Evolutionary conservation across 169 alveolate species (phyloP).

Genomic region (Cystoisospora suis): DNA sequence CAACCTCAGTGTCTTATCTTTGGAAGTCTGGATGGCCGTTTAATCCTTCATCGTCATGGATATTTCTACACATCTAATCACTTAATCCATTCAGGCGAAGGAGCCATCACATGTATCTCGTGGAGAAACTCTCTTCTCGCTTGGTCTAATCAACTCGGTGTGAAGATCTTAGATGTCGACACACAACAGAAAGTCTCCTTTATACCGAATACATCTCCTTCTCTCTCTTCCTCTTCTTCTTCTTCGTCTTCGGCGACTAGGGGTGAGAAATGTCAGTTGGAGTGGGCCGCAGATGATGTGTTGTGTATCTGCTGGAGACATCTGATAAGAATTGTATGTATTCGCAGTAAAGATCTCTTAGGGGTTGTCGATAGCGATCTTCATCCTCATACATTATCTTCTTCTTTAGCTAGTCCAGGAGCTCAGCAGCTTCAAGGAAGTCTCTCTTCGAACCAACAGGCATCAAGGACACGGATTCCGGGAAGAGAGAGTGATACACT

Average conservation of each 20-base stretch:
- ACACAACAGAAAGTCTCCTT: constrained; percentile 47
- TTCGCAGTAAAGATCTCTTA: background rate
- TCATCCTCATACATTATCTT: too few species aligned
- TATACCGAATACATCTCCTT: constrained; percentile 6
- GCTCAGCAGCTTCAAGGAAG: too few species aligned
- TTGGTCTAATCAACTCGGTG: constrained; percentile 35
- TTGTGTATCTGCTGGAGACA: constrained; percentile 1
- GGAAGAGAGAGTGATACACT: too few species aligned
- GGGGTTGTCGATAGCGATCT: too few species aligned
- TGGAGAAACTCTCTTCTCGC: constrained; percentile 41
- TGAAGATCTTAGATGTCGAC: constrained; percentile 34
- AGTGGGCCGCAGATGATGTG: constrained; percentile 7
- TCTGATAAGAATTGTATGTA: background rate
- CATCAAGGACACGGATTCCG: too few species aligned
- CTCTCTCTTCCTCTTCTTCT: too few species aligned
- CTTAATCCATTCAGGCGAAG: constrained; percentile 24
- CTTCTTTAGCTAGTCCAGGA: too few species aligned
- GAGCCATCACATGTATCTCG: constrained; percentile 9
- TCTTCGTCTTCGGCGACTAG: too few species aligned
- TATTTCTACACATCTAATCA: constrained; percentile 29
- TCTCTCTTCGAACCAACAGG: too few species aligned
- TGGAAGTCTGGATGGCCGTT: background rate
- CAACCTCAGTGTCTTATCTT: too few species aligned
- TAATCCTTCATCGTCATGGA: constrained; percentile 16
- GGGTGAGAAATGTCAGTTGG: background rate